Conservation (phyloP, 139 green algal species). For the Medakamo hakoo region DNA sequence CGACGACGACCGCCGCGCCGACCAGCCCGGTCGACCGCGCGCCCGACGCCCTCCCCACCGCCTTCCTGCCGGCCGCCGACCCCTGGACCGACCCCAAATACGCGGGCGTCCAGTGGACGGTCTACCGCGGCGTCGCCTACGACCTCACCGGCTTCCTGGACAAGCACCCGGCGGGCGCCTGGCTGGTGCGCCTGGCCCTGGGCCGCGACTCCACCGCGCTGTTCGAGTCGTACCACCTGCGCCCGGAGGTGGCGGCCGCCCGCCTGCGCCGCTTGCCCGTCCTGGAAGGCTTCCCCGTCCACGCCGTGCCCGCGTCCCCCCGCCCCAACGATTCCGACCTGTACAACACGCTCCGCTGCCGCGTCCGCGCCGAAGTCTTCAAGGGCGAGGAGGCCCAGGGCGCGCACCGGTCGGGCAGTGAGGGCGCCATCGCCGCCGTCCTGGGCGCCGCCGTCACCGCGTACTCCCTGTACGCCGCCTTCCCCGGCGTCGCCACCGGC, state of each 20-base stretch:
- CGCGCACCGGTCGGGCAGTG: slow-evolving; percentile 49
- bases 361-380: slow-evolving; percentile 51
- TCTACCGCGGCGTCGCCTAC: slow-evolving; percentile 47
- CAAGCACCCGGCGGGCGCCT: slow-evolving; percentile 43
- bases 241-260: slow-evolving; percentile 39
- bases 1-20: too few species aligned
- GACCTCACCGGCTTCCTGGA: slow-evolving; percentile 31
- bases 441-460: slow-evolving; percentile 31
- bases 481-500: slow-evolving; percentile 37
- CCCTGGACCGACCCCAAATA: slow-evolving; percentile 11
- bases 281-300: slow-evolving; percentile 58
- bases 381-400: slow-evolving; percentile 47
- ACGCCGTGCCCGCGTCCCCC: slow-evolving; percentile 49
- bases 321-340: slow-evolving; percentile 57
- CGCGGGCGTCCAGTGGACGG: slow-evolving; percentile 31
- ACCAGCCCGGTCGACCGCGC: too few species aligned
- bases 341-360: slow-evolving; percentile 48
- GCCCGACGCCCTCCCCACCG: too few species aligned
- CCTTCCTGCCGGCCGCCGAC: too few species aligned
- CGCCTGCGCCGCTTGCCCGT: slow-evolving; percentile 43
- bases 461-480: slow-evolving; percentile 37
- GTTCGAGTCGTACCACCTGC: slow-evolving; percentile 70
- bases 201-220: slow-evolving; percentile 60
- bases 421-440: slow-evolving; percentile 37
- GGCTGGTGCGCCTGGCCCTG: slow-evolving; percentile 63